A percentile compares a stretch with the other conserved stretches of the same genome.
Evolutionary conservation across 2,329 filamentous ascomycete species (phyloP).

Genomic region (Fusarium sulawesiense): DNA sequence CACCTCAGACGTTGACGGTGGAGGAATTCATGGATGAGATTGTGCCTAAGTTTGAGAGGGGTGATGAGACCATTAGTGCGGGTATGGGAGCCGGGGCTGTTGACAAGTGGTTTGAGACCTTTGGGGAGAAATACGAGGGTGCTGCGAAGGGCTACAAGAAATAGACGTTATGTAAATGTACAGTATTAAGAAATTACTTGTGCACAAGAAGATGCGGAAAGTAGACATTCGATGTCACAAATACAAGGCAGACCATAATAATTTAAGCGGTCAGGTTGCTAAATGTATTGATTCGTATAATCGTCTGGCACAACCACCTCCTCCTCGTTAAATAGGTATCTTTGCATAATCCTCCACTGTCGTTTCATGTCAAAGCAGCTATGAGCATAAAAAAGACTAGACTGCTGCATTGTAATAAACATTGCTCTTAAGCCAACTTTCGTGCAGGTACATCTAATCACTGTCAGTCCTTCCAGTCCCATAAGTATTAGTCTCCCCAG

Average conservation of each 20-base stretch:
- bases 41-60: slow-evolving; percentile 56
- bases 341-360: too few species aligned
- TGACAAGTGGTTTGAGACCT: slow-evolving; percentile 56
- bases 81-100: slow-evolving; percentile 56
- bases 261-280: too few species aligned
- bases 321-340: too few species aligned
- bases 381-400: too few species aligned
- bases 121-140: slow-evolving; percentile 48
- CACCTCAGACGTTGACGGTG: slow-evolving; percentile 54
- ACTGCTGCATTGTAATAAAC: too few species aligned
- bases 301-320: too few species aligned
- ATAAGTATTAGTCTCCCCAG: slow-evolving; percentile 15
- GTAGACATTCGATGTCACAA: too few species aligned
- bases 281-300: too few species aligned
- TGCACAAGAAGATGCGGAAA: rapidly evolving
- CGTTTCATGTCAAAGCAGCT: too few species aligned
- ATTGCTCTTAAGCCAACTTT: background rate
- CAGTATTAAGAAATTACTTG: too few species aligned
- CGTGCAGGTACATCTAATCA: background rate
- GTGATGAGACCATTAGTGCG: slow-evolving; percentile 61
- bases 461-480: slow-evolving; percentile 10
- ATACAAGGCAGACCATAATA: rapidly evolving
- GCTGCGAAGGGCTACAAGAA: slow-evolving; percentile 9
- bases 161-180: background rate
- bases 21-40: slow-evolving; percentile 67